These are phyloP conservation scores for Penicillium sp. DNA, from an alignment of 2,329 filamentous ascomycete genomes.

Conservation along the genomic window DNA sequence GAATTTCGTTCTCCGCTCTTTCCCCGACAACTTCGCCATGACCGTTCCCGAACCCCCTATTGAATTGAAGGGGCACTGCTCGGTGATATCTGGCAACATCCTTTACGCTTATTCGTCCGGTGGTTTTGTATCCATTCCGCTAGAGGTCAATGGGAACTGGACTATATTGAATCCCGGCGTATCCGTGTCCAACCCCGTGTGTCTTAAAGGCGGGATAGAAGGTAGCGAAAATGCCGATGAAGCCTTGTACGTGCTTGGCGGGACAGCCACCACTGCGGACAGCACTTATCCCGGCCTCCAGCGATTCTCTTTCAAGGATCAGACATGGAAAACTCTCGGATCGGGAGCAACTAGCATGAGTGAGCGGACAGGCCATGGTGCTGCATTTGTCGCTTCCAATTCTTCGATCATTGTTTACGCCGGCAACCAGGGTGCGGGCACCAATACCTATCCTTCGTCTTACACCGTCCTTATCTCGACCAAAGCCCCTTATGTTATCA, in stretches of 20 bases:
- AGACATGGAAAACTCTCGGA: constrained; percentile 61
- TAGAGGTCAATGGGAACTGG: constrained; percentile 74
- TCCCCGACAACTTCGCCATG: constrained; percentile 54
- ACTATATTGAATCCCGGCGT: constrained; percentile 64
- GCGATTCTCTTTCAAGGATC: constrained; percentile 59
- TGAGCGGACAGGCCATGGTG: constrained; percentile 73
- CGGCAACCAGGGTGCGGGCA: constrained; percentile 68
- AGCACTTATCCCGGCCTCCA: constrained; percentile 71
- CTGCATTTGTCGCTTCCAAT: constrained; percentile 70
- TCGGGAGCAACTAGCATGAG: constrained; percentile 59
- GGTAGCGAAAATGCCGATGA: constrained; percentile 57
- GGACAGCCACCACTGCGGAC: constrained; percentile 57
- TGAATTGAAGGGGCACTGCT: constrained; percentile 76
- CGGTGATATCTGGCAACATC: constrained; percentile 75
- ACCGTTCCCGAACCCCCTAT: constrained; percentile 69
- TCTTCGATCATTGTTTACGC: constrained; percentile 79
- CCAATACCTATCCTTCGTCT: constrained; percentile 57
- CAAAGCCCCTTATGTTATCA: constrained; percentile 64
- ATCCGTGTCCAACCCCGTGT: constrained; percentile 72
- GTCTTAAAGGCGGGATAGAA: constrained; percentile 68
- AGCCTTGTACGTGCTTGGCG: constrained; percentile 80
- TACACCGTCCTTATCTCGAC: constrained; percentile 76
- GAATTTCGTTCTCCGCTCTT: constrained; percentile 24
- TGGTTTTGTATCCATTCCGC: constrained; percentile 72
- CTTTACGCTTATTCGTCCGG: constrained; percentile 79